Conservation (phyloP, 2,329 filamentous ascomycete genomes). For the Bipolaris gigantea region DNA sequence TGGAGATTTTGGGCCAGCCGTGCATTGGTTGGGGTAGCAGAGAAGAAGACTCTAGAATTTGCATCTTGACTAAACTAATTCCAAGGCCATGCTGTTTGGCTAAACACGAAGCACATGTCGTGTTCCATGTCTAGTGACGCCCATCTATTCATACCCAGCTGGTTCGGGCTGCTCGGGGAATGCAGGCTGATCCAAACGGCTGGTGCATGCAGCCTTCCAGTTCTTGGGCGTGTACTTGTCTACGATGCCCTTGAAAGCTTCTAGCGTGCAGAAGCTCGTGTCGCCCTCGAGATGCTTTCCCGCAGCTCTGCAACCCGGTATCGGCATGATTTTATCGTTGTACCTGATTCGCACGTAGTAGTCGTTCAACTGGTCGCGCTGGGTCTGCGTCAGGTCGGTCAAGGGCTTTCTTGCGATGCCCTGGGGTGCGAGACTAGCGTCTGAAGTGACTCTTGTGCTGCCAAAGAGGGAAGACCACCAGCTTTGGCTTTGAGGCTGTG, state of each 20-base stretch:
- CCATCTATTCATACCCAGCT: conserved; percentile 33
- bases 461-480: conserved; percentile 47
- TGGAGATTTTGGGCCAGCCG: neutral
- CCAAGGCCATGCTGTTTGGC: neutral
- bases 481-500: conserved; percentile 23
- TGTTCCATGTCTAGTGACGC: neutral
- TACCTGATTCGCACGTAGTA: conserved; percentile 91
- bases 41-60: neutral
- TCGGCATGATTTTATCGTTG: conserved; percentile 78
- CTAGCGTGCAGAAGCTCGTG: conserved; percentile 87
- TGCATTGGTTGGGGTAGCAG: neutral
- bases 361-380: conserved; percentile 65
- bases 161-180: conserved; percentile 50
- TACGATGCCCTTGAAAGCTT: conserved; percentile 88
- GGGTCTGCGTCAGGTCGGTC: conserved; percentile 57
- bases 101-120: neutral
- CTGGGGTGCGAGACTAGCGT: conserved; percentile 15
- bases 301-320: conserved; percentile 75
- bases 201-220: conserved; percentile 69
- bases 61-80: neutral
- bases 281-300: conserved; percentile 88
- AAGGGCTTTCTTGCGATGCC: conserved; percentile 65
- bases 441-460: conserved; percentile 17
- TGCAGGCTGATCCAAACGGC: conserved; percentile 58
- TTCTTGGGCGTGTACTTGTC: conserved; percentile 84